These are phyloP conservation scores for Eutrema salsugineum DNA, from an alignment of 441 rosid species.

Conservation along the genomic window DNA sequence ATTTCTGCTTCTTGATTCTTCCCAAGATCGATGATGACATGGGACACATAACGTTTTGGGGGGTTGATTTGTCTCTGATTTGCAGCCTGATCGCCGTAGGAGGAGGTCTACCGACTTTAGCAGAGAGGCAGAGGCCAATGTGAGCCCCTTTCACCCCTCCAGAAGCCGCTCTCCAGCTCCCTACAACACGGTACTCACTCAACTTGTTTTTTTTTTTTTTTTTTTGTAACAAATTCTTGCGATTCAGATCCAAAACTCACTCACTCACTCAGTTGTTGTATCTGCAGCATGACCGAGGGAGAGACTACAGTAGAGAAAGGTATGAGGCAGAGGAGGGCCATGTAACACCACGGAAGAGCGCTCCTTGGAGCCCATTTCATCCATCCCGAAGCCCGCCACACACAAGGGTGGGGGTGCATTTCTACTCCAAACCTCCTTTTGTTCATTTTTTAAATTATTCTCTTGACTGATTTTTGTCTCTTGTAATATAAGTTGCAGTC, in stretches of 20 bases:
- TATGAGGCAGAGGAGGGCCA: conserved; percentile 21
- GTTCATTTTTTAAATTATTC: too few species aligned
- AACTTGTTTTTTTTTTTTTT: background rate
- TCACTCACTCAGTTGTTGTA: background rate
- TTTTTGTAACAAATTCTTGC: background rate
- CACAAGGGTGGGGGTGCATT: conserved; percentile 12
- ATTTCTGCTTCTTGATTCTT: background rate
- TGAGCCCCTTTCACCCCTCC: conserved; percentile 35
- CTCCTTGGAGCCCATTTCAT: conserved; percentile 27
- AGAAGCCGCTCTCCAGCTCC: conserved; percentile 34
- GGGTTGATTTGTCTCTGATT: background rate
- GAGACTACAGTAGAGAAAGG: conserved; percentile 25
- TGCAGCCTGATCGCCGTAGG: conserved; percentile 33
- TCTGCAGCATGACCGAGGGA: conserved; percentile 25
- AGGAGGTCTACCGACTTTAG: conserved; percentile 25
- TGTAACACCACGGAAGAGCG: conserved; percentile 12
- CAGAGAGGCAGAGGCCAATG: conserved; percentile 28
- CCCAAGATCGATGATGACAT: background rate
- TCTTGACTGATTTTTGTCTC: too few species aligned
- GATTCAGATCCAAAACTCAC: background rate
- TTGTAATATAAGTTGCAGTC: too few species aligned
- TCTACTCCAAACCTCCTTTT: conserved; percentile 4
- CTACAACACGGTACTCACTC: conserved; percentile 16
- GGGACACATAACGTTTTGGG: background rate
- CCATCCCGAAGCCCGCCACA: conserved; percentile 26